phyloP scores from a whole-genome alignment of 148 eudicot species.

The Fagopyrum homotropicum region DNA sequence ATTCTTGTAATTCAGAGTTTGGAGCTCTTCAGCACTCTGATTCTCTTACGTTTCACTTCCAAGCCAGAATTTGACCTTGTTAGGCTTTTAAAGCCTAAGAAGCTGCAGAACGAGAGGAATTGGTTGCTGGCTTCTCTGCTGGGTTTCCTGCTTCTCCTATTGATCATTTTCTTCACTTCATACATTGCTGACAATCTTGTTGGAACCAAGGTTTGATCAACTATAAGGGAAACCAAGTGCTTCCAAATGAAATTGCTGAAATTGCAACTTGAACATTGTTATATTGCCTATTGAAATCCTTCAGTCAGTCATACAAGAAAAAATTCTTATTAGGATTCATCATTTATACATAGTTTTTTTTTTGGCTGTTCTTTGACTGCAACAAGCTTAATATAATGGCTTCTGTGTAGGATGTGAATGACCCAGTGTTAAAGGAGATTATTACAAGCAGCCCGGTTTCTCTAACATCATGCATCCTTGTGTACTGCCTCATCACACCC shows the following conservation, averaged over 20 bases:
- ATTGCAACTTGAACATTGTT: neutral
- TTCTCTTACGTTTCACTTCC: constrained; percentile 43
- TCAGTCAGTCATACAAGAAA: neutral
- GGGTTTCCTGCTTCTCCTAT: constrained; percentile 54
- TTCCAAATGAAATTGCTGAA: neutral
- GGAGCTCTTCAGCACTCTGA: constrained; percentile 46
- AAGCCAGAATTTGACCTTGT: constrained; percentile 36
- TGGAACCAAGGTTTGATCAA: constrained; percentile 47
- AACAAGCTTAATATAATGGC: neutral
- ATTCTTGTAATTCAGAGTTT: constrained; percentile 48
- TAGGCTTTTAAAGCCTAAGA: constrained; percentile 34
- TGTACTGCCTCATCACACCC: constrained; percentile 69
- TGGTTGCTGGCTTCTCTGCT: constrained; percentile 59
- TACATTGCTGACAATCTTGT: constrained; percentile 42
- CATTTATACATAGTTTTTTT: neutral
- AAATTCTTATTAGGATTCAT: neutral
- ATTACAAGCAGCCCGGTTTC: constrained; percentile 45
- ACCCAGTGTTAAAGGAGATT: constrained; percentile 57
- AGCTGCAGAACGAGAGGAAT: constrained; percentile 38
- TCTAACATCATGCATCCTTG: constrained; percentile 35
- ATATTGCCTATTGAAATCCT: neutral
- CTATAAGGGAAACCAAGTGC: neutral
- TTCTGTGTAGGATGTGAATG: constrained; percentile 44
- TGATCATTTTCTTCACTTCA: constrained; percentile 46
- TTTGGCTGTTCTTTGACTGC: neutral